These are phyloP conservation scores for Mortierella claussenii DNA, from an alignment of 192 early-diverging fungal species.

Conservation along the genomic window DNA sequence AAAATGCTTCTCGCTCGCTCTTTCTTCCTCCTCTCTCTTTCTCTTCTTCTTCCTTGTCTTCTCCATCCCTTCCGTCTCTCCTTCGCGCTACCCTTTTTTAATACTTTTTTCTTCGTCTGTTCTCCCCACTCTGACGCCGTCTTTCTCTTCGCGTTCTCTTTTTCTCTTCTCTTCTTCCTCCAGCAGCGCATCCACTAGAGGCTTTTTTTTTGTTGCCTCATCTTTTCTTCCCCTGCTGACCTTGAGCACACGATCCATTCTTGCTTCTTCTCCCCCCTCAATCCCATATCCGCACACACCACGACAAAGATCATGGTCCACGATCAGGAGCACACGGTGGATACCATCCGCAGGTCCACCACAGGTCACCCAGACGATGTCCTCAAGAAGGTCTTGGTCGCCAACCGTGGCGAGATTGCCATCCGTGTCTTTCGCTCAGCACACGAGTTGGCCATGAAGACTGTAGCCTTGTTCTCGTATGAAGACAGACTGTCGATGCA, in stretches of 20 bases:
- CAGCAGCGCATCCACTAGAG: too few relatives aligned
- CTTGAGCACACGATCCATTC: too few relatives aligned
- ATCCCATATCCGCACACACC: background rate
- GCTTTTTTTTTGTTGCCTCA: too few relatives aligned
- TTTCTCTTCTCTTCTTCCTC: background rate
- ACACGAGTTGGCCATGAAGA: constrained; percentile 90
- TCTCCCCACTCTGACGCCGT: background rate
- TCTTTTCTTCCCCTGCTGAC: too few relatives aligned
- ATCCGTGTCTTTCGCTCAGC: constrained; percentile 94
- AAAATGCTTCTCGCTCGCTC: background rate
- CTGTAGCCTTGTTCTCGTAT: constrained; percentile 89
- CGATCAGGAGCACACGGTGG: constrained; percentile 64
- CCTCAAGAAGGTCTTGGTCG: constrained; percentile 65
- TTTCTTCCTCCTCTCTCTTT: constrained; percentile 6
- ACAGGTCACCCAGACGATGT: constrained; percentile 53
- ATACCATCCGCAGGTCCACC: constrained; percentile 65
- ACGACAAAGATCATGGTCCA: constrained; percentile 1
- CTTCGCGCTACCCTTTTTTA: background rate
- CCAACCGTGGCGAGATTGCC: constrained; percentile 87
- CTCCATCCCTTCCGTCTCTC: background rate
- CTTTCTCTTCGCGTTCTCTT: background rate
- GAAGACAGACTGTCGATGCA: constrained; percentile 95
- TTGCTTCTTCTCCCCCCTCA: constrained; percentile 2
- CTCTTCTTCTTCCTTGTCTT: background rate
- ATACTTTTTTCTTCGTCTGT: background rate